These are phyloP conservation scores for Heterobasidion occidentale DNA, from an alignment of 1,284 basidiomycete genomes.

Conservation along the genomic window DNA sequence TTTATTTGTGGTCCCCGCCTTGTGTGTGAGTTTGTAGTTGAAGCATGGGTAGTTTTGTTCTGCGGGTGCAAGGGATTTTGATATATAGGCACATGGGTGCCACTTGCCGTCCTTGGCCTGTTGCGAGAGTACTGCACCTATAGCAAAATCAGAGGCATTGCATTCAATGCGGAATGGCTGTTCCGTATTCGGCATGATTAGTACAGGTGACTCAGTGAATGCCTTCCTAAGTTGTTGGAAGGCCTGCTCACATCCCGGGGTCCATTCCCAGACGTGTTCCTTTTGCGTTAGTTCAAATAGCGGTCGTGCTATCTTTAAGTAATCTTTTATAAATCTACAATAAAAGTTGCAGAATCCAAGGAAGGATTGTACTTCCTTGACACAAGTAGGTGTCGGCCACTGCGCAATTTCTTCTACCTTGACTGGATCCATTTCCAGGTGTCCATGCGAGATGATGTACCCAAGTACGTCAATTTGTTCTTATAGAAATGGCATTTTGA, in stretches of 20 bases:
- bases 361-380: background rate
- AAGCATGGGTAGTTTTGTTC: slow-evolving; percentile 23
- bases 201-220: too few relatives aligned
- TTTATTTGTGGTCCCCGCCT: background rate
- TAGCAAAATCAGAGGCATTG: background rate
- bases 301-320: background rate
- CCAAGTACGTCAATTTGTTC: background rate
- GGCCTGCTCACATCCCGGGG: background rate
- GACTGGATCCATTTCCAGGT: background rate
- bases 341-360: background rate
- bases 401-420: background rate
- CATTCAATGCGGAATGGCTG: background rate
- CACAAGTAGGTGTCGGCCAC: background rate
- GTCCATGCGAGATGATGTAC: background rate
- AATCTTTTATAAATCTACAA: background rate
- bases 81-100: background rate
- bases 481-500: background rate
- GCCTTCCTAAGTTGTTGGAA: background rate
- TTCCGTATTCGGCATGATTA: background rate
- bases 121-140: background rate
- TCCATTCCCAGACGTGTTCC: background rate
- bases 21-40: slow-evolving; percentile 24
- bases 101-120: background rate
- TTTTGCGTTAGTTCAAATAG: background rate
- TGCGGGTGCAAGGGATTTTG: too few relatives aligned